Conservation (phyloP, 495 filamentous ascomycete species). For the Penicillium nucicola region DNA sequence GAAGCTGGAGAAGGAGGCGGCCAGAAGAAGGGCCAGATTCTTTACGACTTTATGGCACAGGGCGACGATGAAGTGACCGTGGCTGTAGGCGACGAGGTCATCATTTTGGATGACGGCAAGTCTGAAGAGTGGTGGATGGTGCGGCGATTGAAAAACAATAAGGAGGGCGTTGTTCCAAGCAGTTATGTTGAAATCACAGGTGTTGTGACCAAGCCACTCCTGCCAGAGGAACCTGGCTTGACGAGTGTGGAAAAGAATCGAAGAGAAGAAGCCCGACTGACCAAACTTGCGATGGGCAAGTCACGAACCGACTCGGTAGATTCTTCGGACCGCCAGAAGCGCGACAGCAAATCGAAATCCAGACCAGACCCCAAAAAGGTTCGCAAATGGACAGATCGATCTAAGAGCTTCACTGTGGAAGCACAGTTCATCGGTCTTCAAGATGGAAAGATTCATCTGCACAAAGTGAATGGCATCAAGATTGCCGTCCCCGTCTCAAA, state of each 20-base stretch:
- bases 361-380: conserved; percentile 85
- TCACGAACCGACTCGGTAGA: conserved; percentile 55
- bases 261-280: conserved; percentile 73
- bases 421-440: conserved; percentile 88
- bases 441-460: conserved; percentile 95
- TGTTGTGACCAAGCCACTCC: conserved; percentile 44
- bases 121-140: conserved; percentile 99
- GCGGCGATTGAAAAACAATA: conserved; percentile 80
- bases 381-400: conserved; percentile 90
- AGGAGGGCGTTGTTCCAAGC: conserved; percentile 96
- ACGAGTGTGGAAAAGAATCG: conserved; percentile 82
- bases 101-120: conserved; percentile 82
- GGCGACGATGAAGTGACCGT: conserved; percentile 97
- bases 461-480: conserved; percentile 97
- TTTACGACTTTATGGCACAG: conserved; percentile 96
- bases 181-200: conserved; percentile 89
- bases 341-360: conserved; percentile 54
- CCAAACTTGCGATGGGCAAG: conserved; percentile 68
- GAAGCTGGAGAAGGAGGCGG: conserved; percentile 66
- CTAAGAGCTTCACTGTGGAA: conserved; percentile 94
- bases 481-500: conserved; percentile 93
- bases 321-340: conserved; percentile 64
- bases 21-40: conserved; percentile 77
- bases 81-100: conserved; percentile 81
- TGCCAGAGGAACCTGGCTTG: conserved; percentile 61